Percentiles rank a stretch among this genome's conserved stretches.
Conservation (phyloP, 306 rosid species). For the Amphicarpaea edgeworthii region DNA sequence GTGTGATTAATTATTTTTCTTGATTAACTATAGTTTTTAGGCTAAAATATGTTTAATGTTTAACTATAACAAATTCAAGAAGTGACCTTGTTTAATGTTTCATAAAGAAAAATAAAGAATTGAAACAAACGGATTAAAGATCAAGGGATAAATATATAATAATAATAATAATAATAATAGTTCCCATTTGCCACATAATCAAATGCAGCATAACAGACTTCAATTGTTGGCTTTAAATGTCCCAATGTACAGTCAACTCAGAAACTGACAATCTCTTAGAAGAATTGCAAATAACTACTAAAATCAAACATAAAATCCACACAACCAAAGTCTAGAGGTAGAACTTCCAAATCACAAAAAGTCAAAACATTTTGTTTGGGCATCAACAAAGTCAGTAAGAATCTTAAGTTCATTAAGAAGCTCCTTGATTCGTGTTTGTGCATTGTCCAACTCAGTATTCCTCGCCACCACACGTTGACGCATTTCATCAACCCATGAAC, state of each 20-base stretch:
- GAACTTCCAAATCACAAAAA: constrained; percentile 9
- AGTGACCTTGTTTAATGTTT: no score
- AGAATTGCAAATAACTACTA: not conserved
- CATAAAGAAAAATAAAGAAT: no score
- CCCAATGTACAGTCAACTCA: not conserved
- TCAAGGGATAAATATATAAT: no score
- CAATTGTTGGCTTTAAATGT: not conserved
- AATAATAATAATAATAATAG: no score
- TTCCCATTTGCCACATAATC: no score
- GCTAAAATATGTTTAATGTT: no score
- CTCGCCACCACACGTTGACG: not conserved
- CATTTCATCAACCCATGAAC: constrained; percentile 41
- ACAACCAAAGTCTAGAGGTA: not conserved
- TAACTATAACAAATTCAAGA: no score
- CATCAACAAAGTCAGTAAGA: constrained; percentile 1
- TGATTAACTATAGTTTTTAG: no score
- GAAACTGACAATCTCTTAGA: not conserved
- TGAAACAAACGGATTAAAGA: no score
- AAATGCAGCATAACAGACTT: not conserved
- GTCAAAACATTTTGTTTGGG: constrained; percentile 3
- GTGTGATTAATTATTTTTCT: no score
- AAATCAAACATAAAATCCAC: not conserved
- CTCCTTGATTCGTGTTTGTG: not conserved
- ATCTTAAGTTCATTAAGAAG: not conserved
- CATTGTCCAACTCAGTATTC: not conserved